phyloP scores from a whole-genome alignment of 2,329 filamentous ascomycete species.

The Exserohilum rostratum region DNA sequence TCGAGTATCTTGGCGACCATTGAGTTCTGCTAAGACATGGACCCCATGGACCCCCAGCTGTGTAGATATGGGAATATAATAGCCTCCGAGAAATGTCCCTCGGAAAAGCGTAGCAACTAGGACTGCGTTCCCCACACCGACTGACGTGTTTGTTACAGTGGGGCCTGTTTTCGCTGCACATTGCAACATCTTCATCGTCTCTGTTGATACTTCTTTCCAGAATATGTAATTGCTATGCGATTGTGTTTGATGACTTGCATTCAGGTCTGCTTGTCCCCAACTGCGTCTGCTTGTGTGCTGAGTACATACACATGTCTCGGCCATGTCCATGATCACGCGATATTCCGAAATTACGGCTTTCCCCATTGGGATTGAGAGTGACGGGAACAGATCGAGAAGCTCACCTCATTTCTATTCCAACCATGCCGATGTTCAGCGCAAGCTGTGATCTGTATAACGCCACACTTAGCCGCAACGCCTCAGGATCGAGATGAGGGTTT shows the following conservation, averaged over 20 bases:
- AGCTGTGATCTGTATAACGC: conserved; percentile 7
- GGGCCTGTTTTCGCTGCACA: not conserved
- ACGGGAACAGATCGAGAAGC: conserved; percentile 1
- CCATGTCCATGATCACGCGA: not conserved
- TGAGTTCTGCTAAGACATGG: not conserved
- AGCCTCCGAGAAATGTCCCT: not conserved
- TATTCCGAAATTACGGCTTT: not conserved
- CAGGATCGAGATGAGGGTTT: conserved; percentile 7
- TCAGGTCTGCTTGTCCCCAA: not conserved
- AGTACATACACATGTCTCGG: not conserved
- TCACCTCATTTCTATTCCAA: not conserved
- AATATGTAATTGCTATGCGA: not conserved
- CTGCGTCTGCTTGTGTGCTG: not conserved
- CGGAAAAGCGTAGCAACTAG: conserved; percentile 1
- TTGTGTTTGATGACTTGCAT: not conserved
- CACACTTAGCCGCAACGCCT: conserved; percentile 7
- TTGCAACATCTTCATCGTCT: not conserved
- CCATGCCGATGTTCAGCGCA: conserved; percentile 8
- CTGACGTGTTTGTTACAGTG: not conserved
- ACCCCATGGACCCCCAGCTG: not conserved
- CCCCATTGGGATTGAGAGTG: not conserved
- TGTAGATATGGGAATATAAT: conserved; percentile 1
- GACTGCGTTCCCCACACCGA: conserved; percentile 7
- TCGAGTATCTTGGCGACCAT: not conserved
- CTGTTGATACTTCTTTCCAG: not conserved